Evolutionary conservation across 2,329 filamentous ascomycete species (phyloP).

Genomic region (Clonostachys chloroleuca): DNA sequence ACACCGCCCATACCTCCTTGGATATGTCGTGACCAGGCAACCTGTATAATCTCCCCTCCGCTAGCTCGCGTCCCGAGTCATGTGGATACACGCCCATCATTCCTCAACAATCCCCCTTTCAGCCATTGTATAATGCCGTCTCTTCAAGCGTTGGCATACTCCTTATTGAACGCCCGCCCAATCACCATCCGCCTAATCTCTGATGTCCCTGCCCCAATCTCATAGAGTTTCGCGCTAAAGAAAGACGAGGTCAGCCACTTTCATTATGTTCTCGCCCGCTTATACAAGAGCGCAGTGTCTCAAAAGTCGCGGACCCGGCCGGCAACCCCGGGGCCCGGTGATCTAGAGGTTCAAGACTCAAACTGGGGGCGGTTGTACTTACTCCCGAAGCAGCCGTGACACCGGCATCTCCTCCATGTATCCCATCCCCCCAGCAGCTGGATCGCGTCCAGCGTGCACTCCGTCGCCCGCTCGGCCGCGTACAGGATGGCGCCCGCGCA

Average conservation of each 20-base stretch:
- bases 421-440: slow-evolving; percentile 94
- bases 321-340: no score
- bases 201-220: slow-evolving; percentile 94
- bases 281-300: not conserved
- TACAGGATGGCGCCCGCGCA: slow-evolving; percentile 93
- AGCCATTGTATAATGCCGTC: not conserved
- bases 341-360: no score
- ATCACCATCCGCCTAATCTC: slow-evolving; percentile 95
- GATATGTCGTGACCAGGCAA: no score
- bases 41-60: no score
- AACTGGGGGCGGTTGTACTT: slow-evolving; percentile 17
- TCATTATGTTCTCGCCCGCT: not conserved
- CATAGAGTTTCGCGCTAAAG: slow-evolving; percentile 70
- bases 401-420: slow-evolving; percentile 95
- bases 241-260: slow-evolving; percentile 16
- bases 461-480: slow-evolving; percentile 84
- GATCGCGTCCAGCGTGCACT: slow-evolving; percentile 81
- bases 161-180: slow-evolving; percentile 84
- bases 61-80: no score
- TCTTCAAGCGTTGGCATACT: slow-evolving; percentile 50
- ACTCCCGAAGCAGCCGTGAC: slow-evolving; percentile 74
- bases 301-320: no score
- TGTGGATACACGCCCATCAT: no score
- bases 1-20: no score
- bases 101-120: no score